Evolutionary conservation across 169 alveolate species (phyloP), one percentile per base, ranked within the genome.

Genomic region (Plasmodium blacklocki): DNA sequence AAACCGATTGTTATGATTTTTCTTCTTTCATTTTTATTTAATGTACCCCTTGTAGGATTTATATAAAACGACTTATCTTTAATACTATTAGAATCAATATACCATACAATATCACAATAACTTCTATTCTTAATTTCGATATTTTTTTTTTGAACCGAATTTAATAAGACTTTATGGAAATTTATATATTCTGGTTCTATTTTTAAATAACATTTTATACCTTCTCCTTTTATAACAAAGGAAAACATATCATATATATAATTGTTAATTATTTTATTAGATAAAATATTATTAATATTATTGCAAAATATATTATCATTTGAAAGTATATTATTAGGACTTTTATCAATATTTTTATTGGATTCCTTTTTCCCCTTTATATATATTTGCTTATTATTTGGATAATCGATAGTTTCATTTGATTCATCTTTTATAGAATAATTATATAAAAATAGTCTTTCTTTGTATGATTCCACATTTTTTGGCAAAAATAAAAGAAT

Each of bases 91-190:
- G 73, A 45, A 59, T 78, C 89, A 26, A 78, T 60, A 78, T 59
- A 78, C 89, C 89, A 78, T 26, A 49, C 3, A 52, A 78, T 56
- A 56, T 78, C 89, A 43, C 89, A 78, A 29, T 78, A 78, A 19
- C 72, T 78, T 26, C 59, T 49, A 47, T 78, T 78, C 47, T 66
- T 78, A 14, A 78, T 66, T 50, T 78, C 75, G 12, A 67, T n/a
- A 26, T 21, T 66, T 66, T 78, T 78, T 32, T 66, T 54, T 60
- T 78, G 78, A 78, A 64, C 62, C 18, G 89, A 49, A 58, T 78
- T 64, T 54, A 78, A 52, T 6, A 78, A 76, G 29, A 78, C 47
- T 78, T 78, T 78, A 71, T 64, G 89, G 19, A 78, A 78, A 70
- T 78, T 78, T 78, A 78, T 19, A 49, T 29, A 66, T 26, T 59